These are phyloP conservation scores for Trifolium fragiferum DNA, from an alignment of 306 rosid genomes.

Conservation along the genomic window DNA sequence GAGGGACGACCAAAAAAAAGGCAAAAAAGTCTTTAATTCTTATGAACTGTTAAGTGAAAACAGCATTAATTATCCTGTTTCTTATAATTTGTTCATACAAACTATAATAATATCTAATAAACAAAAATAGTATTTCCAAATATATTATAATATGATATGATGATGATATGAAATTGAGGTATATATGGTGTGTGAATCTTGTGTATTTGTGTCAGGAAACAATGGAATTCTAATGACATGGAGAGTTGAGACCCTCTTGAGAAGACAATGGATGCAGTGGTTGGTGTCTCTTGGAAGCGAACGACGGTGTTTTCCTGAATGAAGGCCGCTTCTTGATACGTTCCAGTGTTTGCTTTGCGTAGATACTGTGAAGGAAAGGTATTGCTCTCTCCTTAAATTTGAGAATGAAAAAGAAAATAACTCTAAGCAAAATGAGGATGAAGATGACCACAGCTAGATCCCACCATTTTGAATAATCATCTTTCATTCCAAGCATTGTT, in stretches of 20 bases:
- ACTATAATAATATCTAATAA: neutral
- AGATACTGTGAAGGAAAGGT: constrained; percentile 56
- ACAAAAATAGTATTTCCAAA: neutral
- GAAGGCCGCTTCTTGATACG: constrained; percentile 80
- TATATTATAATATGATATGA: neutral
- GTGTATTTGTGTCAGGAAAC: constrained; percentile 24
- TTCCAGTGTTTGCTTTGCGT: constrained; percentile 56
- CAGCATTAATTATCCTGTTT: neutral
- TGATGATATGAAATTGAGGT: neutral
- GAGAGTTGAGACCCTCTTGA: constrained; percentile 88
- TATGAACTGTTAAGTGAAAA: neutral
- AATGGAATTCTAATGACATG: constrained; percentile 52
- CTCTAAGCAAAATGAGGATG: constrained; percentile 60
- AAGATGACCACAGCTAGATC: constrained; percentile 67
- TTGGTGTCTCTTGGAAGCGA: constrained; percentile 77
- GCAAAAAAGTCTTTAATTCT: neutral
- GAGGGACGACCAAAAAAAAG: neutral
- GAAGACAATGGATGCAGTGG: constrained; percentile 71
- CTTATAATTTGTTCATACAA: constrained; percentile 7
- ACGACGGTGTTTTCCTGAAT: constrained; percentile 63
- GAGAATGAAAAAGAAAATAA: constrained; percentile 70
- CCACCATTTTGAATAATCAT: constrained; percentile 86
- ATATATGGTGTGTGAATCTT: constrained; percentile 11
- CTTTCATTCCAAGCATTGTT: constrained; percentile 65
- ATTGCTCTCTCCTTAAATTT: constrained; percentile 72